Evolutionary conservation across 2,329 filamentous ascomycete species (phyloP).

Genomic region (Aureobasidium sp.): DNA sequence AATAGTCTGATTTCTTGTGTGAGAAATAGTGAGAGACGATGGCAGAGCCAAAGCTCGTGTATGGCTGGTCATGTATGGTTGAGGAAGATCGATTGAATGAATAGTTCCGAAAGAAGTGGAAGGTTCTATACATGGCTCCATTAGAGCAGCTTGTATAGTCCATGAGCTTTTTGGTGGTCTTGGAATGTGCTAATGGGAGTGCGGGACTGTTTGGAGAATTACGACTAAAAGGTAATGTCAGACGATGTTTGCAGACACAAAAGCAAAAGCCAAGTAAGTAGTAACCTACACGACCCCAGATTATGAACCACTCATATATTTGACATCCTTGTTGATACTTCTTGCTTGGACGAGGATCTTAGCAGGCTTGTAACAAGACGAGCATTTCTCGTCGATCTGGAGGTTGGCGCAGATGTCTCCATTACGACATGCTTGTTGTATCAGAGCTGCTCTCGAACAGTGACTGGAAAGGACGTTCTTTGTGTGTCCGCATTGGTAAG

Average conservation of each 20-base stretch:
- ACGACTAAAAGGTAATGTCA: not conserved
- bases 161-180: not conserved
- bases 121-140: not conserved
- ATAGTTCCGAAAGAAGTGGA: not conserved
- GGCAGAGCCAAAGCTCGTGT: not conserved
- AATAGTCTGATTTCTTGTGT: not conserved
- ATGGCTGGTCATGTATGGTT: no score
- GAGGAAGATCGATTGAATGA: not conserved
- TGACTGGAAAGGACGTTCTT: constrained; percentile 32
- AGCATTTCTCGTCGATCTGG: constrained; percentile 29
- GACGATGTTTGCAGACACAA: not conserved
- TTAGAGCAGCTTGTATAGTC: not conserved
- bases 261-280: no score
- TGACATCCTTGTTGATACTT: not conserved
- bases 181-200: not conserved
- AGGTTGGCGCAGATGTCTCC: constrained; percentile 32
- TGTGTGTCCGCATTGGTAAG: constrained; percentile 39
- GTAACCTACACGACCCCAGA: not conserved
- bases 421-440: constrained; percentile 27
- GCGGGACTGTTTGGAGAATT: not conserved
- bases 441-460: constrained; percentile 27
- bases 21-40: not conserved
- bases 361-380: constrained; percentile 21
- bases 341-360: constrained; percentile 1
- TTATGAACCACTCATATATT: not conserved